These are phyloP conservation scores for Orbilia ellipsospora DNA, from an alignment of 2,329 filamentous ascomycete species.

Conservation along the genomic window DNA sequence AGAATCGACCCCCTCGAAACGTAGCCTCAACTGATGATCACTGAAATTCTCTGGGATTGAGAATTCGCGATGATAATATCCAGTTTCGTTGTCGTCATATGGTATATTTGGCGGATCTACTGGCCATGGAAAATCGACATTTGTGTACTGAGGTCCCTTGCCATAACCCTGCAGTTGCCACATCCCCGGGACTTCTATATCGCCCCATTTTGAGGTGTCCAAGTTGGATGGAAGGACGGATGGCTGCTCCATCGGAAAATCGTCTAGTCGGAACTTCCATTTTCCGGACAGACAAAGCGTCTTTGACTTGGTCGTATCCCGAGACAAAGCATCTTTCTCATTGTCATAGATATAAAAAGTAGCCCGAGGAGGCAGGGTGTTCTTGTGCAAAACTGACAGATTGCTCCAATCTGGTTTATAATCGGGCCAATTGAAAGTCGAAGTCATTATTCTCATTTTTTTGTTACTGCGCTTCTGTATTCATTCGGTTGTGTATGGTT, in stretches of 20 bases:
- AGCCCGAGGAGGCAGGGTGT: slow-evolving; percentile 70
- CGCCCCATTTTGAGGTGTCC: slow-evolving; percentile 64
- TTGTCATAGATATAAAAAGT: slow-evolving; percentile 69
- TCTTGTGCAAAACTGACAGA: slow-evolving; percentile 70
- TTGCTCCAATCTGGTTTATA: slow-evolving; percentile 71
- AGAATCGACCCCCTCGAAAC: slow-evolving; percentile 78
- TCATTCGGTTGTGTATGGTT: background rate
- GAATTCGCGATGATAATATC: slow-evolving; percentile 71
- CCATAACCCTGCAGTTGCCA: slow-evolving; percentile 79
- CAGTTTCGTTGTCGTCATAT: slow-evolving; percentile 72
- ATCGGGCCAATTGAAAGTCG: slow-evolving; percentile 7
- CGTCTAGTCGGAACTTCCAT: slow-evolving; percentile 1
- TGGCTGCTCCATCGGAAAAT: background rate
- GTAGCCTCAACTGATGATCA: slow-evolving; percentile 70
- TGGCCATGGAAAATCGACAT: slow-evolving; percentile 74
- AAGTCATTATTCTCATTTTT: background rate
- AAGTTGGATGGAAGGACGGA: background rate
- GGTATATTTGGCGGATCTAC: slow-evolving; percentile 73
- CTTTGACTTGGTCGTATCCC: slow-evolving; percentile 1
- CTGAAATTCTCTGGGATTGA: slow-evolving; percentile 67
- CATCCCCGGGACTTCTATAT: slow-evolving; percentile 73
- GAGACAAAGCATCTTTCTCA: slow-evolving; percentile 65
- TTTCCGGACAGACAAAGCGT: background rate
- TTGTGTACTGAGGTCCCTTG: slow-evolving; percentile 74
- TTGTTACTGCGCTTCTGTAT: background rate